A percentile compares a stretch with the other conserved stretches of the same genome.
Conservation (phyloP, 352 stramenopile species). For the Globisporangium alternatum region DNA sequence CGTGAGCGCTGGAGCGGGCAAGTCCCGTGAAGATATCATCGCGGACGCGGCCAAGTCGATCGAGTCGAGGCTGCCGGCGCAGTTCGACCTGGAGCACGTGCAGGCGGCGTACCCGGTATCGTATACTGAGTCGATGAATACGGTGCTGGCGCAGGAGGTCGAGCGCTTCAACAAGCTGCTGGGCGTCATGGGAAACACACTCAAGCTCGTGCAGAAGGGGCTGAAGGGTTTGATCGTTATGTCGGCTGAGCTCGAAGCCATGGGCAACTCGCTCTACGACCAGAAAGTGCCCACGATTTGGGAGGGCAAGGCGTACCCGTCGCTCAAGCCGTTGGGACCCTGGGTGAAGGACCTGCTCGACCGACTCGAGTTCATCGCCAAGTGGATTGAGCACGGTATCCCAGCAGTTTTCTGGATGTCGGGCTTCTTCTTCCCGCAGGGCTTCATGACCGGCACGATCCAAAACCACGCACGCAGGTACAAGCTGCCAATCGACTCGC, state of each 20-base stretch:
- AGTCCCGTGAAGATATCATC: slow-evolving; percentile 80
- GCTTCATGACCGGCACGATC: slow-evolving; percentile 89
- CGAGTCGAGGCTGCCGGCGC: slow-evolving; percentile 47
- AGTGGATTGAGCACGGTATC: slow-evolving; percentile 76
- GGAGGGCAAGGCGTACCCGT: slow-evolving; percentile 89
- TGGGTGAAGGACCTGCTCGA: slow-evolving; percentile 89
- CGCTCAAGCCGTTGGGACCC: slow-evolving; percentile 82
- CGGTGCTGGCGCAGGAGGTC: slow-evolving; percentile 88
- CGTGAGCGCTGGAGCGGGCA: slow-evolving; percentile 57
- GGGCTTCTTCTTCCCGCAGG: slow-evolving; percentile 92
- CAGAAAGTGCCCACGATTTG: slow-evolving; percentile 88
- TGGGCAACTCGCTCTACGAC: slow-evolving; percentile 85
- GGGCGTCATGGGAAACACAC: slow-evolving; percentile 55
- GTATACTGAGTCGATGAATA: slow-evolving; percentile 96
- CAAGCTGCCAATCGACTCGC: slow-evolving; percentile 89
- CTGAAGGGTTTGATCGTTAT: slow-evolving; percentile 85
- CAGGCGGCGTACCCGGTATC: slow-evolving; percentile 84
- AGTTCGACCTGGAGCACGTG: slow-evolving; percentile 82
- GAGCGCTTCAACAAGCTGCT: slow-evolving; percentile 85
- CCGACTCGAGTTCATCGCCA: slow-evolving; percentile 63
- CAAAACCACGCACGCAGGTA: slow-evolving; percentile 92
- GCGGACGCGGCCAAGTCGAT: slow-evolving; percentile 70
- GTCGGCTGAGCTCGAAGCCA: slow-evolving; percentile 81
- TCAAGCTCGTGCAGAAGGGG: slow-evolving; percentile 67
- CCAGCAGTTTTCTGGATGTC: slow-evolving; percentile 88